Evolutionary conservation across 2,329 filamentous ascomycete species (phyloP).

Genomic region (Fusarium udum): DNA sequence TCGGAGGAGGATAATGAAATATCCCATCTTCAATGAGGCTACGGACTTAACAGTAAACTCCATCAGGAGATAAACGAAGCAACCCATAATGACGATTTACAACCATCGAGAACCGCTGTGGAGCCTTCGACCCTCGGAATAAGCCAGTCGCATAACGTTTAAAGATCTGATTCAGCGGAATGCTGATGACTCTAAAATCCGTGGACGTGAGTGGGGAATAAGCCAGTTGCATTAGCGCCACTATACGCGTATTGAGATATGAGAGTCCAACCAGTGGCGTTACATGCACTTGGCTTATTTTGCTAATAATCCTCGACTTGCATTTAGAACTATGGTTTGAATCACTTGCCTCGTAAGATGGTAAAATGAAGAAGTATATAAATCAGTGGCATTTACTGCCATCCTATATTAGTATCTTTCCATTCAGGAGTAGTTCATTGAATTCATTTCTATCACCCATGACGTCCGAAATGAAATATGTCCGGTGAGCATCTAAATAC

Average conservation of each 20-base stretch:
- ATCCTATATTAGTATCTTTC: background rate
- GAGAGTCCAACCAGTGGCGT: background rate
- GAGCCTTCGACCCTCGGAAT: background rate
- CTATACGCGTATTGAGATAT: background rate
- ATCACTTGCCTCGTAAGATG: fast-evolving
- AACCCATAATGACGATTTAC: background rate
- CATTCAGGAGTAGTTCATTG: fast-evolving
- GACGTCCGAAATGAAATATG: background rate
- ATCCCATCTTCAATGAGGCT: background rate
- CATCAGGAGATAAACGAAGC: background rate
- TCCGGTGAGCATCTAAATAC: fast-evolving
- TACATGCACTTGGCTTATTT: background rate
- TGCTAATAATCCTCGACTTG: background rate
- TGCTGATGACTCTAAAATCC: background rate
- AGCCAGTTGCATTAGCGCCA: background rate
- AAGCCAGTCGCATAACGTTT: background rate
- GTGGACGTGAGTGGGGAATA: background rate
- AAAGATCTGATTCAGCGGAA: background rate
- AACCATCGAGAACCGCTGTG: background rate
- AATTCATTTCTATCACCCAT: fast-evolving
- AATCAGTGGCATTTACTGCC: background rate
- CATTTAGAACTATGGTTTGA: fast-evolving
- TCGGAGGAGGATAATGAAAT: fast-evolving
- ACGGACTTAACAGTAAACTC: background rate
- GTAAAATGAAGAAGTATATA: fast-evolving